Percentiles rank a stretch among this genome's conserved stretches.
These are phyloP conservation scores for Clathrus columnatus DNA, from an alignment of 768 basidiomycete species.

Conservation along the genomic window DNA sequence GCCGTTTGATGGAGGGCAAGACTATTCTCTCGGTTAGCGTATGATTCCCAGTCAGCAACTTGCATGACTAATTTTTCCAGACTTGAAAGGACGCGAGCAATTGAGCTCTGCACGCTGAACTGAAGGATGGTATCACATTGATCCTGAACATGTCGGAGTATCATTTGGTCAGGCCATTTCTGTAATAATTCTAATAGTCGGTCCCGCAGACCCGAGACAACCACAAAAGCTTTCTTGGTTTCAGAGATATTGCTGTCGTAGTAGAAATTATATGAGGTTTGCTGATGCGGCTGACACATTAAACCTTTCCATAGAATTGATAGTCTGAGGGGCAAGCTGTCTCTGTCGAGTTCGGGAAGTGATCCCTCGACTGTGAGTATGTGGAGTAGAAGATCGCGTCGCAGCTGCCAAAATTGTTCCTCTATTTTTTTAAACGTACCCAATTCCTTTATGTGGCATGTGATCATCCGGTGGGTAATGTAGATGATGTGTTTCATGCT, in stretches of 20 bases:
- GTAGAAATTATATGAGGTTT: slow-evolving; percentile 62
- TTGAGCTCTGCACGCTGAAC: slow-evolving; percentile 55
- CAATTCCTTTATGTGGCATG: not conserved
- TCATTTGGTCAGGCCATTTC: slow-evolving; percentile 98
- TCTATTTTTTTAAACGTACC: not conserved
- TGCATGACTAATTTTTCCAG: slow-evolving; percentile 81
- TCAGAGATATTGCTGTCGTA: slow-evolving; percentile 66
- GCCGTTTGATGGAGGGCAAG: slow-evolving; percentile 58
- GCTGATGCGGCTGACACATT: slow-evolving; percentile 5
- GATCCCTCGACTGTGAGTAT: slow-evolving; percentile 20
- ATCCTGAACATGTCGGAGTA: slow-evolving; percentile 72
- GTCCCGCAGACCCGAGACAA: slow-evolving; percentile 41
- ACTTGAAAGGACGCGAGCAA: slow-evolving; percentile 74
- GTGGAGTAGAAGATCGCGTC: slow-evolving; percentile 27
- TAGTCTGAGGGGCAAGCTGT: slow-evolving; percentile 46
- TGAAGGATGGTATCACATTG: slow-evolving; percentile 60
- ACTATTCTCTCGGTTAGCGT: slow-evolving; percentile 85
- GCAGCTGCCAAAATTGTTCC: slow-evolving; percentile 22
- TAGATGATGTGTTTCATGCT: not conserved
- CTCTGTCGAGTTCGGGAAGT: slow-evolving; percentile 35
- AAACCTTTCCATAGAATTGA: slow-evolving; percentile 27
- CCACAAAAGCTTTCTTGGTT: slow-evolving; percentile 46
- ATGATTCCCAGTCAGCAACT: slow-evolving; percentile 94
- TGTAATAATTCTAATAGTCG: slow-evolving; percentile 50
- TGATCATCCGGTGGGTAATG: not conserved